phyloP scores from a whole-genome alignment of 2,329 filamentous ascomycete genomes.

The Epichloe festucae region DNA sequence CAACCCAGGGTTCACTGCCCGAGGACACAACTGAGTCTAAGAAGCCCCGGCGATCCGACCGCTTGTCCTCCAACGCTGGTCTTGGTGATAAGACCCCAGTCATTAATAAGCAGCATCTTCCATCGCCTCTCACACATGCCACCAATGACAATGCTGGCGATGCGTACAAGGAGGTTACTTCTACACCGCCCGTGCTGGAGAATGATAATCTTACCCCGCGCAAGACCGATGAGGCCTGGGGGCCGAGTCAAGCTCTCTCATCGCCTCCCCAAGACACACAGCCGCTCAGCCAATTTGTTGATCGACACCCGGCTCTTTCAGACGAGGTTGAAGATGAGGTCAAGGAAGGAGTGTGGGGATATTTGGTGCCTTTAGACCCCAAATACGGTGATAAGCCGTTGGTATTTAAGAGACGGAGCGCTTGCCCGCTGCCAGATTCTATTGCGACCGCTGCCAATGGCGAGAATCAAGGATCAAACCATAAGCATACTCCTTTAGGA shows the following conservation, averaged over 20 bases:
- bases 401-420: slow-evolving; percentile 60
- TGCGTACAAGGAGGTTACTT: slow-evolving; percentile 52
- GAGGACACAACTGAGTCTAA: slow-evolving; percentile 57
- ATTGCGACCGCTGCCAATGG: slow-evolving; percentile 23
- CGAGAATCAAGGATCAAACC: slow-evolving; percentile 23
- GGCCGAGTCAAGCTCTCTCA: slow-evolving; percentile 32
- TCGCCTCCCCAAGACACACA: slow-evolving; percentile 52
- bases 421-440: slow-evolving; percentile 49
- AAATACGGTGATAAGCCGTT: slow-evolving; percentile 52
- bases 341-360: slow-evolving; percentile 87
- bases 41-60: slow-evolving; percentile 70
- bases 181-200: slow-evolving; percentile 51
- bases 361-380: slow-evolving; percentile 69
- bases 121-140: slow-evolving; percentile 63
- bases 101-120: slow-evolving; percentile 54
- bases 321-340: slow-evolving; percentile 78
- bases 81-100: slow-evolving; percentile 45
- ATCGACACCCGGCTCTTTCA: slow-evolving; percentile 56
- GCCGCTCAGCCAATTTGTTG: slow-evolving; percentile 58
- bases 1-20: slow-evolving; percentile 49
- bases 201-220: slow-evolving; percentile 41
- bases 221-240: slow-evolving; percentile 34
- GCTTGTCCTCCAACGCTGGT: slow-evolving; percentile 33
- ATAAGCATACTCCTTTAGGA: slow-evolving; percentile 34
- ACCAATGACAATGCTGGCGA: slow-evolving; percentile 44